Evolutionary conservation across 177 flowering plant genomes (phyloP), one percentile per base, ranked within the genome.

Genomic region (Vitis hybrid): DNA sequence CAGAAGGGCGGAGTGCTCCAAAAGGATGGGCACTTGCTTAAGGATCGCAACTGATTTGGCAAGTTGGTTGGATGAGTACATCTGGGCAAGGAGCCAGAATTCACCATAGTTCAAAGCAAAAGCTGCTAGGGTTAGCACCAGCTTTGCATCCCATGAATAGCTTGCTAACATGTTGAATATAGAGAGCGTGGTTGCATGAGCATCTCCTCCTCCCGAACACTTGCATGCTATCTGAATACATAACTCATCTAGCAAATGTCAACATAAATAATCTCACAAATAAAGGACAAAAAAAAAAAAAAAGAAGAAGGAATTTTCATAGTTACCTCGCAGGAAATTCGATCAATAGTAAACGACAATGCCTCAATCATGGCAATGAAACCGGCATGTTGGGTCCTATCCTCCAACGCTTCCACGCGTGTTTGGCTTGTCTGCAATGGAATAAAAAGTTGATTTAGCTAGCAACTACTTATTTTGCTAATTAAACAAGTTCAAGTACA

Each of bases 81-180:
- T 77, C 49, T 87, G 90, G n/a, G 87, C 82, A 2, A 84, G 80
- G 7, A 89, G 79, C 89, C 89, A 83, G 70, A 85, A 86, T 14
- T 89, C 89, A 6, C 91, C 91, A 63, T 86, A 85, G 72, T 77
- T 75, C 57, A 86, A 26, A 4, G 92, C 87, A 66, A 85, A 90
- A 6, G 92, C 89, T 3, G 88, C 88, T 32, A 90, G 61, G 54
- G 81, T 66, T 32, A 87, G 73, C 62, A 81, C 88, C 69, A 77
- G 65, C 81, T 90, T 90, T 1, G 86, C 87, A 56, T 85, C 89
- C 92, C 92, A 90, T 1, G 77, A 3, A 56, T 73, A 88, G 67
- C 11, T 70, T 21, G 82, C 19, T 13, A 87, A 18, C 73, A 72
- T 52, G 49, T 70, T 66, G 63, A 83, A 76, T 45, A 86, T 7